Evolutionary conservation across 495 filamentous ascomycete genomes (phyloP), one percentile per base, ranked within the genome.

Genomic region (Tetracladium setigerum): DNA sequence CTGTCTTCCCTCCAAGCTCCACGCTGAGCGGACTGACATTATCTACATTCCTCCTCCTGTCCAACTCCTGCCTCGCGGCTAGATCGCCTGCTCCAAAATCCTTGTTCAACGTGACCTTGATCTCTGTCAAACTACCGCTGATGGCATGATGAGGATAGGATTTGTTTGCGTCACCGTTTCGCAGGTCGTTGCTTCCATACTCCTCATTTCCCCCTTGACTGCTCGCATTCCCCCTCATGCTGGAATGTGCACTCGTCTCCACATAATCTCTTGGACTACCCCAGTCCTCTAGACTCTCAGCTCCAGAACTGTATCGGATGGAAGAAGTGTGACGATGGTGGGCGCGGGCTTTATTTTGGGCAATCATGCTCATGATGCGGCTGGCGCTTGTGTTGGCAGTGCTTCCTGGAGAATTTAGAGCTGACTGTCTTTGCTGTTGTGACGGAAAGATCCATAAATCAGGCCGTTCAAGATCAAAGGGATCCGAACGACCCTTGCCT

Each of bases 381-480:
- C 37, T 40, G 41, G 14, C 49, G 17, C 24, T 42, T 35, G 9
- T 46, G 33, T 5, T 18, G 8, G 44, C 51, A 13, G 44, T 53
- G 39, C 58, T 53, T 43, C 41, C n/a, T 55, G 22, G 38, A 55
- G 38, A 46, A 52, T 38, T 22, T 52, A 18, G 2, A 30, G 41
- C 17, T 53, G 41, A 33, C 55, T 30, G 35, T 46, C 10, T 38
- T 43, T 5, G 30, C 36, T 19, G 53, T 55, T 22, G 14, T 19
- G 35, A 15, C 17, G 36, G 22, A 32, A 27, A 11, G 48, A 58
- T 37, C 30, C 71, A 55, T 4, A 75, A 60, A 46, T 73, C 71
- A 12, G 77, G 75, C 19, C 69, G 63, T 41, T 83, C 79, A 1
- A 84, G 62, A 53, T 85, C 82, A 51, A 83, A 85, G 0, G 81